Conservation (phyloP, 768 basidiomycete species). For the Leucocoprinus sp. region DNA sequence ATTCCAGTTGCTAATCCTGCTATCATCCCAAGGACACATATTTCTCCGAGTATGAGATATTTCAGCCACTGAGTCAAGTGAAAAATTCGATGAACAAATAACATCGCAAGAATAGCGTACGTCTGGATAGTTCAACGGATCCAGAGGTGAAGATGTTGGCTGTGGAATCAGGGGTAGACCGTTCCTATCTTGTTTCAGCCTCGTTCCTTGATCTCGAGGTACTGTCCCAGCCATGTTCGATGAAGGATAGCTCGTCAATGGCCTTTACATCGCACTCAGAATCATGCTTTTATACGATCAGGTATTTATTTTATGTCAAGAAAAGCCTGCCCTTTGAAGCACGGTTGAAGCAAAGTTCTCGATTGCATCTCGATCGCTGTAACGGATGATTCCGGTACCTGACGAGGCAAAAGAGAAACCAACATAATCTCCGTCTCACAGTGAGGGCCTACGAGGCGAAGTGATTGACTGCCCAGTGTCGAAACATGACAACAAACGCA, state of each 20-base stretch:
- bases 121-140: slow-evolving; percentile 7
- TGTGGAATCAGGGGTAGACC: slow-evolving; percentile 37
- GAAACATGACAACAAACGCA: no score
- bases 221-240: no score
- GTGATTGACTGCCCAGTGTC: no score
- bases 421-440: no score
- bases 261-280: no score
- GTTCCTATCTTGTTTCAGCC: slow-evolving; percentile 23
- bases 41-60: not conserved
- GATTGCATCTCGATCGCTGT: no score
- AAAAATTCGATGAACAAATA: not conserved
- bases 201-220: slow-evolving; percentile 7
- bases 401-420: not conserved
- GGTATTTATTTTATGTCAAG: no score
- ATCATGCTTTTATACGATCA: no score
- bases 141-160: slow-evolving; percentile 24
- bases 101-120: not conserved
- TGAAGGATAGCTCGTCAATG: no score
- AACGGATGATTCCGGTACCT: not conserved
- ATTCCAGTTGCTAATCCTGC: not conserved
- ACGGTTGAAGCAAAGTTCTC: no score
- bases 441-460: no score
- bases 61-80: not conserved
- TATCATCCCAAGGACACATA: not conserved
- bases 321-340: no score